phyloP scores from a whole-genome alignment of 495 filamentous ascomycete species.

The Penicillium pancosmium region DNA sequence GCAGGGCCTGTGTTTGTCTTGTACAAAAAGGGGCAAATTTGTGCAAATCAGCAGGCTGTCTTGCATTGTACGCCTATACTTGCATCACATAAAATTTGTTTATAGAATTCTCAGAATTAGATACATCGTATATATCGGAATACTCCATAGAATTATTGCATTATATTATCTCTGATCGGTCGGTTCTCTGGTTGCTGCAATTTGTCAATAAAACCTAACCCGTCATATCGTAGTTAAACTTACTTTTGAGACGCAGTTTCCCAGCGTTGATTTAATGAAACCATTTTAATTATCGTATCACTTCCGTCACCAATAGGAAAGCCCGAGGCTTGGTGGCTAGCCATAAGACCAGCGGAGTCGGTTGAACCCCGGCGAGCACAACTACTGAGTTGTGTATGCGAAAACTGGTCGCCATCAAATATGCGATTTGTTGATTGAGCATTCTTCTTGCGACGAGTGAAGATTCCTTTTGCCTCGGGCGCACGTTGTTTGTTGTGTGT shows the following conservation, averaged over 20 bases:
- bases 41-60: constrained; percentile 6
- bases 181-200: not conserved
- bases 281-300: constrained; percentile 2
- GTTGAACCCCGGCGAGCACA: constrained; percentile 6
- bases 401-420: constrained; percentile 10
- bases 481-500: not conserved
- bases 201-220: not conserved
- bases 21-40: not conserved
- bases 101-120: not conserved
- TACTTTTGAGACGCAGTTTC: not conserved
- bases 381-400: constrained; percentile 1
- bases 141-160: not conserved
- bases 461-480: not conserved
- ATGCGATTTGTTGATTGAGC: not conserved
- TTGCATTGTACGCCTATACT: constrained; percentile 2
- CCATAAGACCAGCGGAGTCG: not conserved
- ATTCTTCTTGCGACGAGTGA: not conserved
- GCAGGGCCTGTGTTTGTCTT: not conserved
- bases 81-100: constrained; percentile 7
- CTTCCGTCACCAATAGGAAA: not conserved
- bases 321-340: not conserved
- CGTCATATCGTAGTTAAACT: not conserved
- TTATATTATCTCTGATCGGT: constrained; percentile 4
- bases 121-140: not conserved
- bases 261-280: constrained; percentile 4